A percentile compares a stretch with the other conserved stretches of the same genome.
phyloP scores from a whole-genome alignment of 169 alveolate genomes.

The Eimeria falciformis region DNA sequence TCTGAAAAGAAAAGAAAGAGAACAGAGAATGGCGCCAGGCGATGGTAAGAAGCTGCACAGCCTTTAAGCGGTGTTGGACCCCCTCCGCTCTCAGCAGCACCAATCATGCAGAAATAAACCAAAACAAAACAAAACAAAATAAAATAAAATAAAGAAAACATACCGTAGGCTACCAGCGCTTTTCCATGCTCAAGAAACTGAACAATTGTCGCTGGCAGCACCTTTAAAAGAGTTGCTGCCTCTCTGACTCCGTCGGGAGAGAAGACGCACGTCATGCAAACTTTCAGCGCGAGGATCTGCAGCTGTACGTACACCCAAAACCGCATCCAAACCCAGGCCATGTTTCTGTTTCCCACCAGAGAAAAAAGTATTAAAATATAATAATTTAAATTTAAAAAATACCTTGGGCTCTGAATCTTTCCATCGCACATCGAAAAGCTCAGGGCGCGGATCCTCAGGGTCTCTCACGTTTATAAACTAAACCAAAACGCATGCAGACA shows the following conservation, averaged over 20 bases:
- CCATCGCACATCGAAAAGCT: conserved; percentile 53
- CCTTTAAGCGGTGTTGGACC: no score
- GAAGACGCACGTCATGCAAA: conserved; percentile 82
- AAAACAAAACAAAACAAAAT: no score
- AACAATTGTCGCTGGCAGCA: conserved; percentile 84
- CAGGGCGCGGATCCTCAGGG: conserved; percentile 57
- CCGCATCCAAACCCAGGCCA: no score
- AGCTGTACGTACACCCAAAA: conserved; percentile 72
- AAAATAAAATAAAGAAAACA: no score
- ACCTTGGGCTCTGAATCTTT: conserved; percentile 47
- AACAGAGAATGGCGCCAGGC: no score
- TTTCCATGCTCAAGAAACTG: conserved; percentile 85
- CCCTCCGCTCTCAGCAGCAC: no score
- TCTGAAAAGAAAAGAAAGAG: no score
- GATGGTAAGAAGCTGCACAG: no score
- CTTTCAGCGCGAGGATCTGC: conserved; percentile 82
- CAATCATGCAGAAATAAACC: no score
- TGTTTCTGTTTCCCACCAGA: no score
- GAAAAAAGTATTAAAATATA: no score
- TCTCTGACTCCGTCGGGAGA: conserved; percentile 86
- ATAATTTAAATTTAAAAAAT: background rate
- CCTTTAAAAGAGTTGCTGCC: conserved; percentile 83
- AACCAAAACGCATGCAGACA: background rate
- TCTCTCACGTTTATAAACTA: conserved; percentile 33
- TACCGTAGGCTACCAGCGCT: conserved; percentile 86